phyloP scores from a whole-genome alignment of 2,329 filamentous ascomycete genomes.

The Pezicula neosporulosa region DNA sequence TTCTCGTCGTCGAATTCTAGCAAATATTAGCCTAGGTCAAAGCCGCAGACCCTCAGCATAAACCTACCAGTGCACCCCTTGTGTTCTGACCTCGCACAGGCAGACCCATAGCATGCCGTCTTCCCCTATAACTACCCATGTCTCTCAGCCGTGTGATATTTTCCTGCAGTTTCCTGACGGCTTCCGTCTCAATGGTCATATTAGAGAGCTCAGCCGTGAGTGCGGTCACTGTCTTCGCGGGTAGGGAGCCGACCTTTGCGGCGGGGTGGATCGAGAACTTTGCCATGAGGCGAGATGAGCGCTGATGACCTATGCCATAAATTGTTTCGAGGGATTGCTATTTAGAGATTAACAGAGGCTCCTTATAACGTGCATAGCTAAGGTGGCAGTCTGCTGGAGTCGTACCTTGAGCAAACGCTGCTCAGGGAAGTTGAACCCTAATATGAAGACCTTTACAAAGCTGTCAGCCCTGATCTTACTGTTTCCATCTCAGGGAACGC shows the following conservation, averaged over 20 bases:
- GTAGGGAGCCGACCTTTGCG: constrained; percentile 72
- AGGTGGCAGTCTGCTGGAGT: constrained; percentile 1
- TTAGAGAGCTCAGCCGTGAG: constrained; percentile 81
- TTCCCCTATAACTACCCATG: constrained; percentile 85
- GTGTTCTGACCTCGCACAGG: constrained; percentile 90
- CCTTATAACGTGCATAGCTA: constrained; percentile 1
- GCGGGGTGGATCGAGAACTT: constrained; percentile 85
- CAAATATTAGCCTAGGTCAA: constrained; percentile 9
- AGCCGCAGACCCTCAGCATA: not conserved
- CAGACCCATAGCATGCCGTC: constrained; percentile 87
- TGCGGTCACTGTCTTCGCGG: constrained; percentile 72
- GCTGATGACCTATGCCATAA: constrained; percentile 75
- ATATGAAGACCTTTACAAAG: constrained; percentile 61
- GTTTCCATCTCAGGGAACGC: not conserved
- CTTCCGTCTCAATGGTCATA: constrained; percentile 93
- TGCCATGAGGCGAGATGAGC: constrained; percentile 74
- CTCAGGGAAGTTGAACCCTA: constrained; percentile 84
- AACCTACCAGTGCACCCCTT: constrained; percentile 59
- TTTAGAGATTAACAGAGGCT: constrained; percentile 1
- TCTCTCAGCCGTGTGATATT: constrained; percentile 86
- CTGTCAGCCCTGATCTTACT: constrained; percentile 4
- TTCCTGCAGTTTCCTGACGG: constrained; percentile 72
- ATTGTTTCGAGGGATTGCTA: constrained; percentile 76
- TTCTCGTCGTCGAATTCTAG: constrained; percentile 56
- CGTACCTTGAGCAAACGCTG: constrained; percentile 76